Percentiles rank a stretch among this genome's conserved stretches.
Evolutionary conservation across 805 yeast species (phyloP).

Genomic region (Saturnispora diversa): DNA sequence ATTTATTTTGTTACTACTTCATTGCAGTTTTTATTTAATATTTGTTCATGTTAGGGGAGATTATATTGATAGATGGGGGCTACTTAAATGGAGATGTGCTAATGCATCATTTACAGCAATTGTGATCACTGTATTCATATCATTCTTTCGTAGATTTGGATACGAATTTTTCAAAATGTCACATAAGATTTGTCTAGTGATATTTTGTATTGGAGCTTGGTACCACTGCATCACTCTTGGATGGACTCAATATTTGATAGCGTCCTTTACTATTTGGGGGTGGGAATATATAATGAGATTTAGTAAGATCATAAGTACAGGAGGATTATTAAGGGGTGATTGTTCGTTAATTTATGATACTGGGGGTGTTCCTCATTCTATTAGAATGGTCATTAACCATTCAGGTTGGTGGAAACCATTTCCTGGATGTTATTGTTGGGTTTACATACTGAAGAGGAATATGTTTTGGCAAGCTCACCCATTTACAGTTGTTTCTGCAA

Average conservation of each 20-base stretch:
- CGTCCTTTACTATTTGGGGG: constrained; percentile 59
- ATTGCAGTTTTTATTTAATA: constrained; percentile 32
- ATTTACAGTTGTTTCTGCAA: constrained; percentile 44
- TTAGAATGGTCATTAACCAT: constrained; percentile 41
- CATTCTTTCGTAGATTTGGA: constrained; percentile 30
- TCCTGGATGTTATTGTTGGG: constrained; percentile 59
- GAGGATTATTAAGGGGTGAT: constrained; percentile 47
- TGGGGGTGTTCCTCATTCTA: constrained; percentile 30
- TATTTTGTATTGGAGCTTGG: constrained; percentile 40
- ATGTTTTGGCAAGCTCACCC: constrained; percentile 65
- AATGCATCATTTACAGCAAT: constrained; percentile 29
- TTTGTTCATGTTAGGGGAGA: constrained; percentile 32
- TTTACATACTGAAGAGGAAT: constrained; percentile 38
- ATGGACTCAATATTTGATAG: constrained; percentile 45
- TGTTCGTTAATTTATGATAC: constrained; percentile 28
- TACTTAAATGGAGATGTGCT: constrained; percentile 39
- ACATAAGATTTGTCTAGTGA: constrained; percentile 35
- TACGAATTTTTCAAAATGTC: constrained; percentile 41
- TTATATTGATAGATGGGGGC: constrained; percentile 31
- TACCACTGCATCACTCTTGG: constrained; percentile 40
- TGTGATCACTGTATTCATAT: constrained; percentile 24
- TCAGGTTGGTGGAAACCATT: constrained; percentile 47
- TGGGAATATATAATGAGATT: constrained; percentile 56
- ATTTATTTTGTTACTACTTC: constrained; percentile 32
- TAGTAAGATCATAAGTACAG: constrained; percentile 48